Conservation (phyloP, 2,329 filamentous ascomycete genomes). For the Trichoderma afroharzianum region DNA sequence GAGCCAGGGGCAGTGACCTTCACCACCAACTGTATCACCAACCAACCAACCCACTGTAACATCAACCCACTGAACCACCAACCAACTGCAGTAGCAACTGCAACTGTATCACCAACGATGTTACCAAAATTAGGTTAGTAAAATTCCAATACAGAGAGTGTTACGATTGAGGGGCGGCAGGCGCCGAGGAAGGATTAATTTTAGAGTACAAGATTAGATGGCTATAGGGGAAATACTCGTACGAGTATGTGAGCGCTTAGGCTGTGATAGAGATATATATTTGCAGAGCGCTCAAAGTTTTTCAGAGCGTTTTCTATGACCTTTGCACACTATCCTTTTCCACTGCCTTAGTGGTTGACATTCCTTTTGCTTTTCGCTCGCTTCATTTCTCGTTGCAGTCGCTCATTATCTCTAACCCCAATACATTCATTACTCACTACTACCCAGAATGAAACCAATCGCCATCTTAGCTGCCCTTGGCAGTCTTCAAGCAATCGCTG, state of each 20-base stretch:
- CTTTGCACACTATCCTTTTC: too few species aligned
- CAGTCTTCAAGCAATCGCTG: not conserved
- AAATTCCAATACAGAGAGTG: not conserved
- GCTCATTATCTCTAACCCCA: not conserved
- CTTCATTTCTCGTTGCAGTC: not conserved
- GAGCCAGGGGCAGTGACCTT: not conserved
- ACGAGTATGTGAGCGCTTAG: not conserved
- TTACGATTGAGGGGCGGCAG: not conserved
- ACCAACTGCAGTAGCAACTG: not conserved
- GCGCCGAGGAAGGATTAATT: not conserved
- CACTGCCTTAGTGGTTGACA: not conserved
- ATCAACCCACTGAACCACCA: not conserved
- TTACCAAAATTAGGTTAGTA: not conserved
- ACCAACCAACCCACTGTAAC: not conserved
- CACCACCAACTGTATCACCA: not conserved
- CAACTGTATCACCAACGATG: not conserved
- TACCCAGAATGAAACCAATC: not conserved
- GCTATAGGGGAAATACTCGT: not conserved
- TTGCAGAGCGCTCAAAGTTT: fast-evolving
- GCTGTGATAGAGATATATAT: not conserved
- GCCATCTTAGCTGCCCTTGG: not conserved
- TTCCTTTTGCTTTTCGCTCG: not conserved
- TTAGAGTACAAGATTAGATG: not conserved
- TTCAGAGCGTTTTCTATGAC: not conserved
- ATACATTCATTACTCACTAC: not conserved